Evolutionary conservation across 306 rosid species (phyloP).

Genomic region (Canavalia ensiformis): DNA sequence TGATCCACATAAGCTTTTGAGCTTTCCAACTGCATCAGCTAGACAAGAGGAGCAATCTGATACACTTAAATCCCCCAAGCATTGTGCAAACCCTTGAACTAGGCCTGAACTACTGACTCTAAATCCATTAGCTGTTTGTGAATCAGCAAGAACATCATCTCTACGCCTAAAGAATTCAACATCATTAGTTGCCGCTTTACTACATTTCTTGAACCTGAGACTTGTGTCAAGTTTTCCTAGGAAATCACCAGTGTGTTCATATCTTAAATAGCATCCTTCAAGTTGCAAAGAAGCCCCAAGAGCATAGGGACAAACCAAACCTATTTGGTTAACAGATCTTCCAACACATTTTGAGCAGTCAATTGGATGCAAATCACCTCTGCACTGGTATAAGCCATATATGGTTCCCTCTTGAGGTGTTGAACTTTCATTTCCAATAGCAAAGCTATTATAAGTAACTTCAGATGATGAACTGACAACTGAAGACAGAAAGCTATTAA

Average conservation of each 20-base stretch:
- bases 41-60: constrained; percentile 84
- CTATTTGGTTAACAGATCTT: constrained; percentile 63
- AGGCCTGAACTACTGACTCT: constrained; percentile 82
- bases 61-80: constrained; percentile 74
- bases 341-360: constrained; percentile 79
- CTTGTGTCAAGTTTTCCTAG: constrained; percentile 75
- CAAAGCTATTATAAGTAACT: constrained; percentile 65
- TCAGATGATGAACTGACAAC: constrained; percentile 75
- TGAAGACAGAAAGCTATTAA: constrained; percentile 70
- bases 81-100: constrained; percentile 81
- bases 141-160: constrained; percentile 80
- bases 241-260: constrained; percentile 75
- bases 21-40: constrained; percentile 74
- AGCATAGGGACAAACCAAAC: constrained; percentile 78
- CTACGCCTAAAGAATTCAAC: constrained; percentile 80
- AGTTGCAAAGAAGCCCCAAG: constrained; percentile 80
- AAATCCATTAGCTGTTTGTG: constrained; percentile 66
- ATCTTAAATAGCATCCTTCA: constrained; percentile 78
- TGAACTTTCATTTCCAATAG: constrained; percentile 69
- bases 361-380: constrained; percentile 70
- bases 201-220: constrained; percentile 72
- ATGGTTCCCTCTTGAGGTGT: constrained; percentile 51
- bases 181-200: constrained; percentile 59
- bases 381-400: constrained; percentile 79
- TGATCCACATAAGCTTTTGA: constrained; percentile 85